Conservation (phyloP, 23 red algal genomes). For the Gracilaria gracilis region DNA sequence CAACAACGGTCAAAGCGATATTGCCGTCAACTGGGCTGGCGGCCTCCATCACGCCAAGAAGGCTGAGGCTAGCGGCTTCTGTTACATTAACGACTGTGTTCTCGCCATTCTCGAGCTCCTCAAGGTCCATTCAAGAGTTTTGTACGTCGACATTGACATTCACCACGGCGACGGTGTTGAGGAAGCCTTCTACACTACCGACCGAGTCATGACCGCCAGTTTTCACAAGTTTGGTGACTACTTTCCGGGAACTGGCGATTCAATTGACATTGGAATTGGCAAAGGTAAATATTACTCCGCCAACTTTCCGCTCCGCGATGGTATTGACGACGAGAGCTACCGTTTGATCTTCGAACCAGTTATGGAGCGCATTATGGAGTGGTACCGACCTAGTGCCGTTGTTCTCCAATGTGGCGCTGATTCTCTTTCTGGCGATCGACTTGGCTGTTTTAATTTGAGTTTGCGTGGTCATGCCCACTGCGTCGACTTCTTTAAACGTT, state of each 20-base stretch:
- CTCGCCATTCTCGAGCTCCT: constrained; percentile 96
- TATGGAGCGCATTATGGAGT: constrained; percentile 93
- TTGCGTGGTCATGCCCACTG: constrained; percentile 90
- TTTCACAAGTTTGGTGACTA: constrained; percentile 99
- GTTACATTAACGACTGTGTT: constrained; percentile 99
- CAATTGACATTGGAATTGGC: constrained; percentile 87
- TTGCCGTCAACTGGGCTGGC: constrained; percentile 99
- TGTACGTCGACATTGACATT: constrained; percentile 99
- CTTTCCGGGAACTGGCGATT: constrained; percentile 97
- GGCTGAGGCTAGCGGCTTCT: constrained; percentile 97
- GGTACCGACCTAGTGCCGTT: constrained; percentile 95
- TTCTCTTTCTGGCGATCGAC: constrained; percentile 94
- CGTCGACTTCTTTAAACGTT: constrained; percentile 89
- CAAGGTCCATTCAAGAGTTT: constrained; percentile 91
- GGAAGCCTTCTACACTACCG: constrained; percentile 99
- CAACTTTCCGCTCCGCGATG: constrained; percentile 98
- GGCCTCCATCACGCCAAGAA: constrained; percentile 99
- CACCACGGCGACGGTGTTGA: constrained; percentile 99
- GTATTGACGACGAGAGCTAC: constrained; percentile 94
- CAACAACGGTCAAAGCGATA: constrained; percentile 77
- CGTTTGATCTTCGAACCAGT: constrained; percentile 91
- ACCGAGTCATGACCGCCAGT: constrained; percentile 96
- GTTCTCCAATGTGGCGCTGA: constrained; percentile 98
- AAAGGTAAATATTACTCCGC: constrained; percentile 89
- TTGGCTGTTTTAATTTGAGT: constrained; percentile 98